phyloP scores from a whole-genome alignment of 192 early-diverging fungal genomes.

The Coemansia sp. region DNA sequence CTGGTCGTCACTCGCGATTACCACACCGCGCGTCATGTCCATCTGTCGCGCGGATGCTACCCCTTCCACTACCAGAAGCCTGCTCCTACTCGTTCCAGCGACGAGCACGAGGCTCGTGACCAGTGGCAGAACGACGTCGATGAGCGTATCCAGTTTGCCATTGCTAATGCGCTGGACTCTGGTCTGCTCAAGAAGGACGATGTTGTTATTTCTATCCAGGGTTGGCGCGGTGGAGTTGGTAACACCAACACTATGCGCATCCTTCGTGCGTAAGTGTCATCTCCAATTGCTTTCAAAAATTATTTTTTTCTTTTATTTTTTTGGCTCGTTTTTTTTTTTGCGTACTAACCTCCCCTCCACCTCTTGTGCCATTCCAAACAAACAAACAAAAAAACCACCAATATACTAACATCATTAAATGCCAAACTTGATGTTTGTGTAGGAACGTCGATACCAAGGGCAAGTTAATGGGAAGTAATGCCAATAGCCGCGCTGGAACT shows the following conservation, averaged over 20 bases:
- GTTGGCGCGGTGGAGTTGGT: slow-evolving; percentile 76
- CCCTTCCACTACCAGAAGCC: slow-evolving; percentile 71
- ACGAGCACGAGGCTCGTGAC: slow-evolving; percentile 51
- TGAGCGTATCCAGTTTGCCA: slow-evolving; percentile 73
- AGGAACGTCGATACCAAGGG: slow-evolving; percentile 25
- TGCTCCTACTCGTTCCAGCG: slow-evolving; percentile 40
- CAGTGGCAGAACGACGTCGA: slow-evolving; percentile 88
- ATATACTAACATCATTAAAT: slow-evolving; percentile 2
- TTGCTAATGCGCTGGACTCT: slow-evolving; percentile 71
- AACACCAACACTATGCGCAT: slow-evolving; percentile 87
- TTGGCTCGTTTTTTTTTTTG: background rate
- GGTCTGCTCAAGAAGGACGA: slow-evolving; percentile 69
- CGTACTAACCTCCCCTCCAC: background rate
- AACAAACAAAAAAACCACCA: background rate
- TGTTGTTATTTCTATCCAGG: slow-evolving; percentile 76
- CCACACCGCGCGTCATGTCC: slow-evolving; percentile 73
- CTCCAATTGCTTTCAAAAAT: background rate
- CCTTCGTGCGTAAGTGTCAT: slow-evolving; percentile 59
- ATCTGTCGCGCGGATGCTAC: slow-evolving; percentile 81
- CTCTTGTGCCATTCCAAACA: background rate
- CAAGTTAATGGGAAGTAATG: slow-evolving; percentile 23
- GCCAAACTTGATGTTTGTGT: slow-evolving; percentile 4
- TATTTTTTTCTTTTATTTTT: slow-evolving; percentile 1
- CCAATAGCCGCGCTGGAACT: slow-evolving; percentile 28
- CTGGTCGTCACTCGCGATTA: slow-evolving; percentile 87